phyloP scores from a whole-genome alignment of 1,284 basidiomycete genomes.

The Cryptococcus depauperatus region DNA sequence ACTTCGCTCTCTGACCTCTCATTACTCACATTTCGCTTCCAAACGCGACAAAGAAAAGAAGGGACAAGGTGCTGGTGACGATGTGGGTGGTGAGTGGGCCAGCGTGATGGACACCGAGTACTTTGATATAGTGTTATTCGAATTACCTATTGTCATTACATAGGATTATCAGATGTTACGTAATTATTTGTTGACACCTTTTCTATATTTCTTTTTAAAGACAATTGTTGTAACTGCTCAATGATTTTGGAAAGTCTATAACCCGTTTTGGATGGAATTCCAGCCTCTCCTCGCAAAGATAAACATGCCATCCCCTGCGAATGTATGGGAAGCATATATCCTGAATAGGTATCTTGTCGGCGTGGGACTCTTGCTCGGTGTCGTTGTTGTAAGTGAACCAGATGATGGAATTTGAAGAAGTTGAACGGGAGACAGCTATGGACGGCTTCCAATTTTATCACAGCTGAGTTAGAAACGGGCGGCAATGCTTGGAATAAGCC shows the following conservation, averaged over 20 bases:
- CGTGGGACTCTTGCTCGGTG: conserved; percentile 26
- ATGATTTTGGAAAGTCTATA: neutral
- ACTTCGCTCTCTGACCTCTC: conserved; percentile 61
- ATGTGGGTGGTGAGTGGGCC: conserved; percentile 80
- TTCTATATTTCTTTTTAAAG: no score
- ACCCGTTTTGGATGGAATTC: conserved; percentile 17
- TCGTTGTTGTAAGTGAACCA: conserved; percentile 28
- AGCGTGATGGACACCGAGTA: conserved; percentile 86
- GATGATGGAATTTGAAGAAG: conserved; percentile 17
- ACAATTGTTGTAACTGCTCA: no score
- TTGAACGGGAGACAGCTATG: conserved; percentile 25
- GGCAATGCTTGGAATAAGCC: conserved; percentile 43
- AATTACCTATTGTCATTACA: conserved; percentile 43
- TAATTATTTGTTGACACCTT: neutral
- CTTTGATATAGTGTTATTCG: conserved; percentile 85
- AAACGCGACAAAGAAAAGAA: conserved; percentile 12
- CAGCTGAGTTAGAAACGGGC: conserved; percentile 37
- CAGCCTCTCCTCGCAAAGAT: conserved; percentile 17
- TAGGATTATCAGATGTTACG: neutral
- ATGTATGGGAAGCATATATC: conserved; percentile 5
- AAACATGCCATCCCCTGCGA: conserved; percentile 13
- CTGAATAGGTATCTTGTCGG: conserved; percentile 31
- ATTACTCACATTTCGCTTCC: conserved; percentile 68
- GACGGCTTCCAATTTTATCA: conserved; percentile 42
- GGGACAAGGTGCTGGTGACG: conserved; percentile 36